These are phyloP conservation scores for Gossypium sturtianum DNA, from an alignment of 345 rosid species.

Conservation along the genomic window DNA sequence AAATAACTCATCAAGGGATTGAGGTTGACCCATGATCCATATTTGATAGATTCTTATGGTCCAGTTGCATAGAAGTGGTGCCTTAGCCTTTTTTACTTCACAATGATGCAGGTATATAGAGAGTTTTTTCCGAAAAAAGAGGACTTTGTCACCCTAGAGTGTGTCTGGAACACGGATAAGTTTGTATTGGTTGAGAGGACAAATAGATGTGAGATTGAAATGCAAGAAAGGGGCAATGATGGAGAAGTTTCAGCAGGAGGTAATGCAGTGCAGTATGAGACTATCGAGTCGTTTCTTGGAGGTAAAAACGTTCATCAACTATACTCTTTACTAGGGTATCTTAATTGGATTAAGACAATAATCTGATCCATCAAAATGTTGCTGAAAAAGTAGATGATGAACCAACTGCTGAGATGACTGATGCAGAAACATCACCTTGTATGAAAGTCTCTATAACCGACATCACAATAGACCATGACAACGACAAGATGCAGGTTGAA, in stretches of 20 bases:
- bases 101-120: conserved; percentile 48
- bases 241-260: conserved; percentile 23
- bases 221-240: conserved; percentile 21
- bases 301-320: conserved; percentile 35
- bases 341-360: background rate
- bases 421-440: conserved; percentile 18
- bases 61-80: background rate
- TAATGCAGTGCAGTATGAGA: conserved; percentile 39
- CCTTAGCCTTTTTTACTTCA: background rate
- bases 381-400: conserved; percentile 21
- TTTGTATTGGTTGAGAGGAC: conserved; percentile 49
- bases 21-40: conserved; percentile 43
- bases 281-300: conserved; percentile 46
- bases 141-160: conserved; percentile 47
- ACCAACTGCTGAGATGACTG: conserved; percentile 16
- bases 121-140: conserved; percentile 64
- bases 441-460: conserved; percentile 3
- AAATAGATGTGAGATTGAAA: conserved; percentile 28
- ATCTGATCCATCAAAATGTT: background rate
- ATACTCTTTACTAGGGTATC: background rate
- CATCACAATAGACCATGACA: conserved; percentile 8
- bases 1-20: conserved; percentile 57
- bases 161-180: conserved; percentile 60
- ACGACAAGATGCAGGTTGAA: conserved; percentile 17
- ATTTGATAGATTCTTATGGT: background rate